Evolutionary conservation across 805 yeast genomes (phyloP), one percentile per base, ranked within the genome.

Genomic region (Candida gorgasii): DNA sequence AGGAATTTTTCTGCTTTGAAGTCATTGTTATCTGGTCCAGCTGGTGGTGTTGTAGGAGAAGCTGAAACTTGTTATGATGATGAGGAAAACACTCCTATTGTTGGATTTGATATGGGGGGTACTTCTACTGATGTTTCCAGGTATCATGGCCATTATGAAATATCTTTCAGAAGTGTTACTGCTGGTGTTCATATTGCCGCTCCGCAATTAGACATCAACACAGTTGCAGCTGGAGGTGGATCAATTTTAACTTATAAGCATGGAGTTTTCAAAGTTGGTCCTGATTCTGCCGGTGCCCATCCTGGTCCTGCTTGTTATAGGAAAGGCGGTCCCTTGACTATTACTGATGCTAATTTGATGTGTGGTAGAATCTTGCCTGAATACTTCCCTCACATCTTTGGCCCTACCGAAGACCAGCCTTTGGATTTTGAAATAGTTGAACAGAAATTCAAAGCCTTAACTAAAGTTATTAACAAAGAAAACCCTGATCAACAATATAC

Each of bases 61-160:
- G 51, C 53, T 12, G 42, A 43, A 27, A 54, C 58, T 20, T 51
- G 47, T 38, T 52, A 44, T 39, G 55, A 61, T 43, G 47, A 26
- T 6, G 73, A 79, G 46, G 75, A 76, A 42, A 63, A 65, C 9
- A 73, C 75, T 17, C 89, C 95, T 0, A 69, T 85, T 36, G 76
- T 87, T 43, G 95, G 93, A 0, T 85, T 87, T 51, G 96, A 87
- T 61, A 86, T 87, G 90, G 96, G 96, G 38, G 96, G 96, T 37
- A 87, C 96, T 1, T 84, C 92, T 1, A 69, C 73, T 6, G 73
- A 69, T 13, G 72, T 69, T 3, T 65, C 68, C 22, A 66, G 69
- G 40, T 72, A 69, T 27, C 75, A 69, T 39, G 90, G 92, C 2
- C 72, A 75, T 36, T 73, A 80, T 23, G 90, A 84, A 45, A 90